Evolutionary conservation across 805 yeast genomes (phyloP).

Genomic region (Teunomyces atbi): DNA sequence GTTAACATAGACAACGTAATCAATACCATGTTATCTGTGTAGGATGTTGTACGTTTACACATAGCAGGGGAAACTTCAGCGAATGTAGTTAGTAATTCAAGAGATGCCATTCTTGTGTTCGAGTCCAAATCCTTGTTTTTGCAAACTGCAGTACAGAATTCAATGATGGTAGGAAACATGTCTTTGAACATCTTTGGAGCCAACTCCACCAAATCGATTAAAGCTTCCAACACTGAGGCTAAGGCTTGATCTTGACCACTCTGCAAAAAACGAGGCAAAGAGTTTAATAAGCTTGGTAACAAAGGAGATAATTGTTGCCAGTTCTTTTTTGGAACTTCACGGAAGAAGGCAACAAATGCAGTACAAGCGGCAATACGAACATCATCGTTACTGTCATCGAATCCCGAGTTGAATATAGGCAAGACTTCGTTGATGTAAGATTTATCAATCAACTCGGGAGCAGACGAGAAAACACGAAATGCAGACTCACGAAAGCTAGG

Average conservation of each 20-base stretch:
- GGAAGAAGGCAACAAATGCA: conserved; percentile 89
- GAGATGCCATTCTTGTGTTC: conserved; percentile 75
- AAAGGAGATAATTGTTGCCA: conserved; percentile 79
- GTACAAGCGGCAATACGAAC: conserved; percentile 90
- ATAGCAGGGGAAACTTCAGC: conserved; percentile 91
- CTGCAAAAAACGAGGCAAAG: conserved; percentile 79
- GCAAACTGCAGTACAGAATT: conserved; percentile 80
- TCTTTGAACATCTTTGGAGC: conserved; percentile 94
- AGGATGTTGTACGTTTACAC: conserved; percentile 80
- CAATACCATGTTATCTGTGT: conserved; percentile 68
- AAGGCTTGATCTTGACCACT: conserved; percentile 78
- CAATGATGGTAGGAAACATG: conserved; percentile 84
- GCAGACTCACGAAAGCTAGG: conserved; percentile 82
- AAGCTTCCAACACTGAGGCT: conserved; percentile 81
- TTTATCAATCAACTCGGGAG: conserved; percentile 73
- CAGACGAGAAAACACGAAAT: conserved; percentile 81
- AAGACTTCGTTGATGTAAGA: conserved; percentile 54
- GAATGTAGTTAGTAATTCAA: conserved; percentile 86
- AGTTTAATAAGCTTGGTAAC: conserved; percentile 79
- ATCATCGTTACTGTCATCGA: conserved; percentile 73
- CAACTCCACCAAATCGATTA: conserved; percentile 85
- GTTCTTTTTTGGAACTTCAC: conserved; percentile 69
- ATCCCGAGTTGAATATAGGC: conserved; percentile 76
- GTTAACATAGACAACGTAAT: conserved; percentile 83
- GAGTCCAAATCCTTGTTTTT: conserved; percentile 80